Percentiles rank a stretch among this genome's conserved stretches.
Evolutionary conservation across 352 stramenopile species (phyloP).

Genomic region (Phytopythium vexans): DNA sequence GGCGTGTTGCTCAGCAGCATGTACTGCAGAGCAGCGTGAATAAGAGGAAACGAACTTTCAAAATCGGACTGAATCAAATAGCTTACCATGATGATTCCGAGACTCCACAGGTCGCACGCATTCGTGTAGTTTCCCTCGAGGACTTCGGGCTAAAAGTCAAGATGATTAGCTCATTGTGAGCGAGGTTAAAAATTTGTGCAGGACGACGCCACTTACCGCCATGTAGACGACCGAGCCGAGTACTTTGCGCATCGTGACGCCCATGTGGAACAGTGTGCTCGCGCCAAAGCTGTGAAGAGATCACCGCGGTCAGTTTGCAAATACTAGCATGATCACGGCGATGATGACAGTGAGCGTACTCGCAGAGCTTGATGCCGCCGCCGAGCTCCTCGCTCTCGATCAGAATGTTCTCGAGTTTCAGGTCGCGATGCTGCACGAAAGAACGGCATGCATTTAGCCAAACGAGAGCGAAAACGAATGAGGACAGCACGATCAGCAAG

Average conservation of each 20-base stretch:
- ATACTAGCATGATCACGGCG: neutral
- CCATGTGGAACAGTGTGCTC: slow-evolving; percentile 73
- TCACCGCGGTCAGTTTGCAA: neutral
- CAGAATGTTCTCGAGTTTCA: slow-evolving; percentile 86
- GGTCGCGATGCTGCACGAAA: slow-evolving; percentile 53
- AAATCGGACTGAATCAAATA: neutral
- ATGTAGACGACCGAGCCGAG: slow-evolving; percentile 83
- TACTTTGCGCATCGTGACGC: slow-evolving; percentile 75
- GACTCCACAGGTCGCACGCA: slow-evolving; percentile 78
- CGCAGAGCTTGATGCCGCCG: slow-evolving; percentile 74
- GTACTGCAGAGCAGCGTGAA: slow-evolving; percentile 28
- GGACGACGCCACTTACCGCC: slow-evolving; percentile 41
- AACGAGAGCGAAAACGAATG: neutral
- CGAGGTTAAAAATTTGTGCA: neutral
- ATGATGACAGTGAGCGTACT: slow-evolving; percentile 31
- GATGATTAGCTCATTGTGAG: slow-evolving; percentile 1
- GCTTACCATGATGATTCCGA: slow-evolving; percentile 76
- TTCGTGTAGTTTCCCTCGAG: slow-evolving; percentile 73
- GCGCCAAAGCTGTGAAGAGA: slow-evolving; percentile 53
- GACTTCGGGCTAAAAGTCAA: slow-evolving; percentile 42
- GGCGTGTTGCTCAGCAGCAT: slow-evolving; percentile 81
- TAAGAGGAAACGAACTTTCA: neutral
- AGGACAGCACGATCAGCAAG: neutral
- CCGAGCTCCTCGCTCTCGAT: slow-evolving; percentile 47
- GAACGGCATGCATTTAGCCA: neutral